These are phyloP conservation scores for Purpureocillium takamizusanense DNA, from an alignment of 2,329 filamentous ascomycete species.

Conservation along the genomic window DNA sequence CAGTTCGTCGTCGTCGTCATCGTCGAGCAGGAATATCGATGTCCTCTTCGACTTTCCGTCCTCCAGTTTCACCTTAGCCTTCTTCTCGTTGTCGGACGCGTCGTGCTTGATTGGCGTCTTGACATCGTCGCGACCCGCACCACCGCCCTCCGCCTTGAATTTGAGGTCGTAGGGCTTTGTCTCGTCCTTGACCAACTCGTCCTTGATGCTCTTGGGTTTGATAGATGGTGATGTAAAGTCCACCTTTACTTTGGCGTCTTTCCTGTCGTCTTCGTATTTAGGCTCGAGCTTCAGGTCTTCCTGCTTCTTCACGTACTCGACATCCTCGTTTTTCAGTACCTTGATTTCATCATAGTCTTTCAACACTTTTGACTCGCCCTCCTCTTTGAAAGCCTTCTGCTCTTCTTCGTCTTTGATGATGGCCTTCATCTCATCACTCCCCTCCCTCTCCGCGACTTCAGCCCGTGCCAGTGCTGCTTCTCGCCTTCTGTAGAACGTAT, in stretches of 20 bases:
- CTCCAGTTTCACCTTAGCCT: slow-evolving; percentile 8
- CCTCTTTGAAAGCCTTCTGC: slow-evolving; percentile 3
- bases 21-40: slow-evolving; percentile 28
- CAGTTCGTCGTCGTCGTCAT: slow-evolving; percentile 28
- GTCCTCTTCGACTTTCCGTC: slow-evolving; percentile 14
- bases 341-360: not conserved
- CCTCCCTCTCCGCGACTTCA: slow-evolving; percentile 16
- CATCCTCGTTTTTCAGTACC: slow-evolving; percentile 1
- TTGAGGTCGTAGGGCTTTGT: slow-evolving; percentile 7
- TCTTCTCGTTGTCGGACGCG: not conserved
- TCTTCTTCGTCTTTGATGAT: slow-evolving; percentile 1
- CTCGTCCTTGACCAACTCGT: slow-evolving; percentile 5
- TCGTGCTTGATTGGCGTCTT: not conserved
- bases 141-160: slow-evolving; percentile 11
- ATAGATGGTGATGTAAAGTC: no score
- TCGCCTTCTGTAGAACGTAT: slow-evolving; percentile 68
- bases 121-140: no score
- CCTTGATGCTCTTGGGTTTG: slow-evolving; percentile 3
- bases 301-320: slow-evolving; percentile 7
- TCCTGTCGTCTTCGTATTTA: not conserved
- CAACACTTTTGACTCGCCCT: not conserved
- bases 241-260: not conserved
- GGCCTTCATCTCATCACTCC: slow-evolving; percentile 5
- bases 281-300: not conserved
- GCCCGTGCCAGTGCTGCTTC: slow-evolving; percentile 34